Conservation (phyloP, 441 rosid species). For the Brassica balearica region DNA sequence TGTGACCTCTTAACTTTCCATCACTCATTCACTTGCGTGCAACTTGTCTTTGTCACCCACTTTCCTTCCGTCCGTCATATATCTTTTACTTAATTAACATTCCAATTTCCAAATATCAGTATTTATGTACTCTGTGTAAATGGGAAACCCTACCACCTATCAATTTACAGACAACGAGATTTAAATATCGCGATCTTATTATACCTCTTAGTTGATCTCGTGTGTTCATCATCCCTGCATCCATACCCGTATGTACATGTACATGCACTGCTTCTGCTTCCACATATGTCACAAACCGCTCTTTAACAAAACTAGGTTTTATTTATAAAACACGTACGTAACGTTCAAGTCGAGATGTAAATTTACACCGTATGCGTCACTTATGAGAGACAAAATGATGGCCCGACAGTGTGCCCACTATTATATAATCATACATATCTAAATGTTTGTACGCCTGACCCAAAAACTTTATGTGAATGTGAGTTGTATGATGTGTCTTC, state of each 20-base stretch:
- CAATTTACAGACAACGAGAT: neutral
- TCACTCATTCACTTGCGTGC: slow-evolving; percentile 43
- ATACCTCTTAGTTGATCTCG: neutral
- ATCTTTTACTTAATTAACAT: neutral
- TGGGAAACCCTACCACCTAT: slow-evolving; percentile 1
- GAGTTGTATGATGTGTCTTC: slow-evolving; percentile 40
- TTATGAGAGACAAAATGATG: slow-evolving; percentile 39
- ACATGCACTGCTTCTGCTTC: slow-evolving; percentile 2
- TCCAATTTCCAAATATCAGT: neutral
- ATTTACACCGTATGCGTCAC: neutral
- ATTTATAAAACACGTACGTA: neutral
- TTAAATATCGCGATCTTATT: neutral
- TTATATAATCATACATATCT: neutral
- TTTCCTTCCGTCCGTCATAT: slow-evolving; percentile 29
- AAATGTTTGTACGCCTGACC: neutral
- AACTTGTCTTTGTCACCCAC: slow-evolving; percentile 45
- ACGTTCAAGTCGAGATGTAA: neutral
- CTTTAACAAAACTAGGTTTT: neutral
- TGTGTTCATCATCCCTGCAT: neutral
- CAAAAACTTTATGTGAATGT: slow-evolving; percentile 15
- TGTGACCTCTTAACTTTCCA: slow-evolving; percentile 40
- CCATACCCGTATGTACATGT: neutral
- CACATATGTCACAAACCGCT: neutral
- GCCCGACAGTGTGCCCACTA: slow-evolving; percentile 20
- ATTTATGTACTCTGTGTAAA: neutral